These are phyloP conservation scores for Coelastrella sp. DNA, from an alignment of 139 green algal species.

Conservation along the genomic window DNA sequence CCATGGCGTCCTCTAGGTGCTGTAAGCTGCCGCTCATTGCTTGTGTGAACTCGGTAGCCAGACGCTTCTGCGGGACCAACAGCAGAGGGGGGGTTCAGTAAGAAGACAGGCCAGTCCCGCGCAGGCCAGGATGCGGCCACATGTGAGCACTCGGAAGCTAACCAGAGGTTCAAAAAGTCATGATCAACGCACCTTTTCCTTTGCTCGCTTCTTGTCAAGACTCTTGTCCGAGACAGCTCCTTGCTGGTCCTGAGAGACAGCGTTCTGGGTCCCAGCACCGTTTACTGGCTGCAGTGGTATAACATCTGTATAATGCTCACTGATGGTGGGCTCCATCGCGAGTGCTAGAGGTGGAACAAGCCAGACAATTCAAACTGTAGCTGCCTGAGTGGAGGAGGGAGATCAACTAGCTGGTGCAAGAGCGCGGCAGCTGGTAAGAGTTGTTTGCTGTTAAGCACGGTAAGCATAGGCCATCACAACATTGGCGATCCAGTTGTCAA, in stretches of 20 bases:
- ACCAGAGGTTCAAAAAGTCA: neutral
- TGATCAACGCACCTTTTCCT: neutral
- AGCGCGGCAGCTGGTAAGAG: too few relatives aligned
- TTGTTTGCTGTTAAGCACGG: too few relatives aligned
- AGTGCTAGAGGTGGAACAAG: neutral
- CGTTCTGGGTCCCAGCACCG: neutral
- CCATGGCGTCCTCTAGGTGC: neutral
- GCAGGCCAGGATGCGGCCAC: too few relatives aligned
- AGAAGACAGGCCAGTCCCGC: neutral
- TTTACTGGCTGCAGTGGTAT: neutral
- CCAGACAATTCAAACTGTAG: too few relatives aligned
- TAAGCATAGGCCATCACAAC: too few relatives aligned
- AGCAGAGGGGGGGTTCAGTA: neutral
- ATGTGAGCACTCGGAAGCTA: neutral
- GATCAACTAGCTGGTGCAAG: too few relatives aligned
- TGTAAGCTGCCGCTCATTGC: neutral
- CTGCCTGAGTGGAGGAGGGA: too few relatives aligned
- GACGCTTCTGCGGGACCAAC: constrained; percentile 20
- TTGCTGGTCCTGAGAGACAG: neutral
- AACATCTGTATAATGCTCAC: neutral
- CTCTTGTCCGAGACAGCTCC: neutral
- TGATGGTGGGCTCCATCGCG: neutral
- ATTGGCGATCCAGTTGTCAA: too few relatives aligned
- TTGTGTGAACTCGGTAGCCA: constrained; percentile 21
- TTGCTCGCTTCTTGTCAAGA: neutral